Base-by-base conservation (phyloP, 192 early-diverging fungal genomes). In the Mortierella antarctica region DNA sequence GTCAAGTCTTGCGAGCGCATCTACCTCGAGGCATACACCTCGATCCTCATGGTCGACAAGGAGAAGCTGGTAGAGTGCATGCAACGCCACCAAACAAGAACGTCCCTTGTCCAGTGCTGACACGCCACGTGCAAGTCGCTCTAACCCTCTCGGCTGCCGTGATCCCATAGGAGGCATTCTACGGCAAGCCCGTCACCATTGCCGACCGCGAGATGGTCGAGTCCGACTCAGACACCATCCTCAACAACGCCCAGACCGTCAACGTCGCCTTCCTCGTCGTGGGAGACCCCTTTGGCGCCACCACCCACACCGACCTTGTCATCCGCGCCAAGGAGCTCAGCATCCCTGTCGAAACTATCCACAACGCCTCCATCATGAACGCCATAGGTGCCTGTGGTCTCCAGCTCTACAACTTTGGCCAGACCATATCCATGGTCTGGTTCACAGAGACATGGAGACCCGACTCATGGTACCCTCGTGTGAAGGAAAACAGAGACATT, bases 331-430 rank as follows among this genome's bases (percentile, higher is more conserved):
- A 91, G 57, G 95, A 98, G 71, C 90, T 93, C 49, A 74, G 82
- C 42, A 95, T 99, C 74, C 88, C 90, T 17, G 95, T 96, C n/a
- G 86, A 92, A 44, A 90, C 91, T 15, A 98, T 99, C 71, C 98
- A 99, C 85, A 99, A 99, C 82, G 96, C 98, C n/a, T 97, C 96
- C 57, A 98, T 99, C 85, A 96, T 99, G 96, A 99, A 98, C 83
- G 98, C 97, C 10, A 88, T 97, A 45, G 97, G 98, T 15, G 94
- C 92, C 53, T 97, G 95, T 60, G 98, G 98, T 6, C 86, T 99
- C 48, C 96, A 98, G 83, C 88, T 99, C 18, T 99, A 99, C 88
- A 95, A 92, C 87, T 98, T 98, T 88, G 98, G 98, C 15, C 96
- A 96, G 80, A 96, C 97, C n/a, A 92, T 99, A 40, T 99, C 98